Percentiles rank a stretch among this genome's conserved stretches.
Evolutionary conservation across 495 filamentous ascomycete genomes (phyloP).

Genomic region (Filosporella fistucella): DNA sequence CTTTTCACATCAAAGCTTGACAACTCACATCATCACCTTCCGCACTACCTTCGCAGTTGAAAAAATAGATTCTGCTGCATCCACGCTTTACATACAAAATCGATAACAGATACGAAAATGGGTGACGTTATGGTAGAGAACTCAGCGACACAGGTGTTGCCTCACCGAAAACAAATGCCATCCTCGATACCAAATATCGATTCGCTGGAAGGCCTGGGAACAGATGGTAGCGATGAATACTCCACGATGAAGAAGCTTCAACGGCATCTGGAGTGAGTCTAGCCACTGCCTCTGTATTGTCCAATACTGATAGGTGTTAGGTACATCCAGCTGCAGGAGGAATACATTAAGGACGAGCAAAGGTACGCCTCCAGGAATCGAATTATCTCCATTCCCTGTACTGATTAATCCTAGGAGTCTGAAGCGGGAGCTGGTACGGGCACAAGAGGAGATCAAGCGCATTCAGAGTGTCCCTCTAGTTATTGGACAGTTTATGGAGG

Average conservation of each 20-base stretch:
- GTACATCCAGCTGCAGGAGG: conserved; percentile 97
- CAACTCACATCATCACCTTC: too few species aligned
- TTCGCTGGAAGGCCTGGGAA: conserved; percentile 72
- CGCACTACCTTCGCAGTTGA: too few species aligned
- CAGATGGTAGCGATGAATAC: conserved; percentile 89
- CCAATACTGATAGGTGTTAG: conserved; percentile 32
- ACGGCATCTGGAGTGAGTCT: conserved; percentile 81
- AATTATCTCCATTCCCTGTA: conserved; percentile 11
- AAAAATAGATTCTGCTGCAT: too few species aligned
- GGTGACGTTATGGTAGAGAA: conserved; percentile 81
- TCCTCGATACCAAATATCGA: conserved; percentile 88
- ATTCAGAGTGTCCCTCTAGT: conserved; percentile 98
- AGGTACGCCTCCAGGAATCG: conserved; percentile 47
- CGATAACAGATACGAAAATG: conserved; percentile 52
- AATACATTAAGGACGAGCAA: conserved; percentile 99
- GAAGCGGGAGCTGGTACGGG: conserved; percentile 93
- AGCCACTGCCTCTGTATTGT: conserved; percentile 1
- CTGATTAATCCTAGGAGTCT: conserved; percentile 61
- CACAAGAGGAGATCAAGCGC: conserved; percentile 98
- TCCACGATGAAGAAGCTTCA: conserved; percentile 91
- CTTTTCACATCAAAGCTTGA: too few species aligned
- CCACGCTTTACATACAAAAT: too few species aligned
- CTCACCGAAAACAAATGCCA: conserved; percentile 73
- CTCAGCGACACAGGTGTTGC: conserved; percentile 63
- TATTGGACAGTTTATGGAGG: conserved; percentile 99